A percentile compares a stretch with the other conserved stretches of the same genome.
These are phyloP conservation scores for Stagonosporopsis vannaccii DNA, from an alignment of 2,329 filamentous ascomycete genomes.

Conservation along the genomic window DNA sequence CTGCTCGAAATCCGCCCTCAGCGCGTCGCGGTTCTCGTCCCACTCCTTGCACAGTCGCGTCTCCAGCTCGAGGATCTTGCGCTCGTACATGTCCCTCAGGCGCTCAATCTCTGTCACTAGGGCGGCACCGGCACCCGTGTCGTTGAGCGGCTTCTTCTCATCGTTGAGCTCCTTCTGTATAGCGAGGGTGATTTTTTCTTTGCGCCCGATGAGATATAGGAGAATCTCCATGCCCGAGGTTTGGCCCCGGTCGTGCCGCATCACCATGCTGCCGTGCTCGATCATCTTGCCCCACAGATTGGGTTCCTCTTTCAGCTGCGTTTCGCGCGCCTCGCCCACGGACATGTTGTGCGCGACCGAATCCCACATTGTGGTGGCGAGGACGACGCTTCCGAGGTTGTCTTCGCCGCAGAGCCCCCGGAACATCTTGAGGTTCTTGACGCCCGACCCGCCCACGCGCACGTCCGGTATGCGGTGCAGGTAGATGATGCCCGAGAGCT, in stretches of 20 bases:
- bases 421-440: slow-evolving; percentile 57
- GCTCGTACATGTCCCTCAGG: not conserved
- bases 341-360: not conserved
- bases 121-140: not conserved
- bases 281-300: not conserved
- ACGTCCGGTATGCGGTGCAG: slow-evolving; percentile 55
- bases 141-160: not conserved
- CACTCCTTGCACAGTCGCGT: not conserved
- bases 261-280: not conserved
- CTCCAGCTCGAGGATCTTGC: not conserved
- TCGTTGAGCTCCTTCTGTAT: slow-evolving; percentile 3
- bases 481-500: slow-evolving; percentile 54
- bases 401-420: slow-evolving; percentile 54
- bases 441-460: slow-evolving; percentile 49
- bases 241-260: not conserved
- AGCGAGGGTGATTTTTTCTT: not conserved
- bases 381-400: slow-evolving; percentile 51
- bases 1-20: not conserved
- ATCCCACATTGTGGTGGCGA: slow-evolving; percentile 56
- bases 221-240: not conserved
- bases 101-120: not conserved
- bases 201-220: not conserved
- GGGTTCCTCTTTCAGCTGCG: not conserved
- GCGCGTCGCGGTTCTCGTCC: not conserved
- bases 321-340: not conserved